These are phyloP conservation scores for Candida mattraensis DNA, from an alignment of 805 yeast genomes.

Conservation along the genomic window DNA sequence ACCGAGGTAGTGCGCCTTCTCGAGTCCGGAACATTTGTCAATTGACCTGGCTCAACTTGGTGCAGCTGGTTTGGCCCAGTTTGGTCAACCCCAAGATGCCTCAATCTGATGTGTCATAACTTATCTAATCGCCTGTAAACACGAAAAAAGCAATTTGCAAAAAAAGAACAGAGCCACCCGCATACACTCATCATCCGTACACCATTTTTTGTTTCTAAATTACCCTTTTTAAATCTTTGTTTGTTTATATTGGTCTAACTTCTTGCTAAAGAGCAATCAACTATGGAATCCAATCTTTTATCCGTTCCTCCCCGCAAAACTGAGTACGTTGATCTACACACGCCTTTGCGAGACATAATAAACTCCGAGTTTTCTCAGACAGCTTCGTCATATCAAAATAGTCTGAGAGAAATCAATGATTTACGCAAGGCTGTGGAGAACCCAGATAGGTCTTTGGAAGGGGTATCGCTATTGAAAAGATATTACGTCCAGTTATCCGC, in stretches of 20 bases:
- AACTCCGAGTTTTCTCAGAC: conserved; percentile 40
- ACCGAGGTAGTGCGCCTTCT: no score
- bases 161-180: conserved; percentile 1
- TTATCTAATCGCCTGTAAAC: no score
- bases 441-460: conserved; percentile 33
- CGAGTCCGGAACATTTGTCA: no score
- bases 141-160: no score
- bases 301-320: conserved; percentile 41
- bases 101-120: no score
- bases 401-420: conserved; percentile 40
- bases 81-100: no score
- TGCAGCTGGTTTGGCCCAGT: no score
- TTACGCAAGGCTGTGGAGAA: conserved; percentile 44
- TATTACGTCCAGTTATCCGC: conserved; percentile 49
- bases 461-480: conserved; percentile 37
- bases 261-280: no score
- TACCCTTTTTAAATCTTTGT: conserved; percentile 3
- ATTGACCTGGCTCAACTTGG: no score
- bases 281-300: conserved; percentile 34
- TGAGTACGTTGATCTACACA: conserved; percentile 34
- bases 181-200: not conserved
- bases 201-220: no score
- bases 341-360: conserved; percentile 36
- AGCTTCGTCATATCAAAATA: conserved; percentile 28
- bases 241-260: conserved; percentile 4